These are phyloP conservation scores for Gossypium armourianum DNA, from an alignment of 441 rosid genomes.

Conservation along the genomic window DNA sequence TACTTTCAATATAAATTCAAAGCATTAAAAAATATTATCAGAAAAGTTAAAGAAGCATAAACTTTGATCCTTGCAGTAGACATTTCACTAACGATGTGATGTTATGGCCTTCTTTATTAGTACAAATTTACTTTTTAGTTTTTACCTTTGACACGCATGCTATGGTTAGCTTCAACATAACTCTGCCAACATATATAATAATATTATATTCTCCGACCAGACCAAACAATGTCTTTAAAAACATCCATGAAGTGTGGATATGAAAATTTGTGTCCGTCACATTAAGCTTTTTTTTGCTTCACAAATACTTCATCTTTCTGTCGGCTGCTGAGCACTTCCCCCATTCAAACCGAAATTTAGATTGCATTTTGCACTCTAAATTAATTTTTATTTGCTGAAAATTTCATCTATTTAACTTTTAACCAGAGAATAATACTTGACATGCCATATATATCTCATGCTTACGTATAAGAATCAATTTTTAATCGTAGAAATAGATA, in stretches of 20 bases:
- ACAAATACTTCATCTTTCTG: background rate
- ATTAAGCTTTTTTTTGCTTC: background rate
- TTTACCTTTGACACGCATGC: slow-evolving; percentile 15
- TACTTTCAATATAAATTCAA: background rate
- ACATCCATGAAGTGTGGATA: background rate
- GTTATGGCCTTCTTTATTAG: background rate
- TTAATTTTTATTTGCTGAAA: no score
- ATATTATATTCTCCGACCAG: background rate
- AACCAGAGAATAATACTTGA: no score
- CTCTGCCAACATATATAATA: background rate
- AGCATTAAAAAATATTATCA: background rate
- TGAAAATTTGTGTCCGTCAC: background rate
- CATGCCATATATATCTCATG: no score
- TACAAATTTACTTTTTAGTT: no score
- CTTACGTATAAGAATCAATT: no score
- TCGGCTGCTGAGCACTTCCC: background rate
- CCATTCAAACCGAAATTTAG: no score
- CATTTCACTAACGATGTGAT: slow-evolving; percentile 1
- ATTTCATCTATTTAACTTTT: no score
- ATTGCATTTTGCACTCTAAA: no score
- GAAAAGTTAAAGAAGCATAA: slow-evolving; percentile 1
- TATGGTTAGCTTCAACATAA: background rate
- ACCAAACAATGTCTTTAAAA: background rate
- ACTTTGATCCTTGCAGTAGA: slow-evolving; percentile 17
- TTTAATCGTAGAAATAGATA: no score